Evolutionary conservation across 352 stramenopile genomes (phyloP).

Genomic region (Globisporangium okanoganense): DNA sequence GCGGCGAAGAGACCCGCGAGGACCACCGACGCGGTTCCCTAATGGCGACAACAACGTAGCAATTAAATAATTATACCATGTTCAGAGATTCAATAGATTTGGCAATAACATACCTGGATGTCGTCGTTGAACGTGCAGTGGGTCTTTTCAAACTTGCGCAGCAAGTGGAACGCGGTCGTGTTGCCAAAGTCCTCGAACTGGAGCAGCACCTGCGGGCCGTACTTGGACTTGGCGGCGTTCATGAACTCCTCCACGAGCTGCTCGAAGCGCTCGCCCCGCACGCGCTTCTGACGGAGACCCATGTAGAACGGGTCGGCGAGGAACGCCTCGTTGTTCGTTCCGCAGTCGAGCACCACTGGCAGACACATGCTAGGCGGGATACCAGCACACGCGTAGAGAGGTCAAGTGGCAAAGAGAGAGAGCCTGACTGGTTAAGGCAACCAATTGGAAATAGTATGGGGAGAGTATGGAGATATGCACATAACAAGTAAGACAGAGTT

Average conservation of each 20-base stretch:
- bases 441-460: background rate
- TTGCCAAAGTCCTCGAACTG: slow-evolving; percentile 90
- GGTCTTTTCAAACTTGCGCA: slow-evolving; percentile 82
- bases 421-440: slow-evolving; percentile 3
- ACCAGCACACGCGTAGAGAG: slow-evolving; percentile 63
- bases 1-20: slow-evolving; percentile 76
- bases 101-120: slow-evolving; percentile 62
- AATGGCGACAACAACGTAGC: background rate
- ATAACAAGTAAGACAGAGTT: background rate
- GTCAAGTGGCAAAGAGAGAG: background rate
- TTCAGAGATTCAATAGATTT: background rate
- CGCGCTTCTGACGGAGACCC: slow-evolving; percentile 87
- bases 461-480: background rate
- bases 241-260: slow-evolving; percentile 97
- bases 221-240: slow-evolving; percentile 88
- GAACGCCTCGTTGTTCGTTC: slow-evolving; percentile 89
- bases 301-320: slow-evolving; percentile 94
- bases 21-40: slow-evolving; percentile 81
- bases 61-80: background rate
- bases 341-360: slow-evolving; percentile 4
- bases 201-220: slow-evolving; percentile 81
- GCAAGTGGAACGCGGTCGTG: slow-evolving; percentile 79
- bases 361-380: slow-evolving; percentile 45
- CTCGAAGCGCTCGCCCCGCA: slow-evolving; percentile 89
- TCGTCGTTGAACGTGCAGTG: slow-evolving; percentile 96